phyloP scores from a whole-genome alignment of 805 yeast genomes.

The Ogataea methanolica region DNA sequence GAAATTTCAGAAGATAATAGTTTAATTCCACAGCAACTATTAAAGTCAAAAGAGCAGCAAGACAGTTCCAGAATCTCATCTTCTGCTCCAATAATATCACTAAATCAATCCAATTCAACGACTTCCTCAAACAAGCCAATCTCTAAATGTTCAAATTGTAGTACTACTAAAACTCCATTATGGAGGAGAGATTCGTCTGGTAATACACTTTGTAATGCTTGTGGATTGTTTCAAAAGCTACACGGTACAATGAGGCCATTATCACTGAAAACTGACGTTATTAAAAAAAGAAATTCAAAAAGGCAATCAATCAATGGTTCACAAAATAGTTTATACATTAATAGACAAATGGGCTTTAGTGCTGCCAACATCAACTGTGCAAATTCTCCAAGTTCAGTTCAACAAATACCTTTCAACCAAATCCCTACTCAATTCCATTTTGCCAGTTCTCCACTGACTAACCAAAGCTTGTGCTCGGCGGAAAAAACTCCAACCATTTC shows the following conservation, averaged over 20 bases:
- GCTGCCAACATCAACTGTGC: background rate
- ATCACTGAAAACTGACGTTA: slow-evolving; percentile 52
- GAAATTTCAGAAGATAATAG: background rate
- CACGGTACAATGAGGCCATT: slow-evolving; percentile 62
- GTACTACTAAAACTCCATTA: slow-evolving; percentile 55
- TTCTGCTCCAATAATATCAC: slow-evolving; percentile 1
- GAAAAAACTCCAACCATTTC: too few species aligned
- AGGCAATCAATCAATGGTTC: slow-evolving; percentile 22
- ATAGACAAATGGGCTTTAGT: slow-evolving; percentile 2
- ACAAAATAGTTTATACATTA: slow-evolving; percentile 4
- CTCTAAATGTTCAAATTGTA: slow-evolving; percentile 52
- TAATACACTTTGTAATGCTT: slow-evolving; percentile 59
- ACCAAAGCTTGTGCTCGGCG: too few species aligned
- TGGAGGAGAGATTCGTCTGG: slow-evolving; percentile 61
- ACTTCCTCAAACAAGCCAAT: slow-evolving; percentile 10
- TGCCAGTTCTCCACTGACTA: slow-evolving; percentile 2
- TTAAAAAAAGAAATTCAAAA: slow-evolving; percentile 52
- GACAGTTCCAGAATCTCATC: background rate
- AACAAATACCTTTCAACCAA: slow-evolving; percentile 5
- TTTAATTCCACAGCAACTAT: background rate
- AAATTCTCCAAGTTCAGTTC: background rate
- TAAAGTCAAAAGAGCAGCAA: background rate
- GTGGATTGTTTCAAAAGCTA: slow-evolving; percentile 55
- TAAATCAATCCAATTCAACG: background rate
- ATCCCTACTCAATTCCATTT: slow-evolving; percentile 6